These are phyloP conservation scores for Brachypodium distachyon DNA, from an alignment of 202 grass and related monocot genomes.

Conservation along the genomic window DNA sequence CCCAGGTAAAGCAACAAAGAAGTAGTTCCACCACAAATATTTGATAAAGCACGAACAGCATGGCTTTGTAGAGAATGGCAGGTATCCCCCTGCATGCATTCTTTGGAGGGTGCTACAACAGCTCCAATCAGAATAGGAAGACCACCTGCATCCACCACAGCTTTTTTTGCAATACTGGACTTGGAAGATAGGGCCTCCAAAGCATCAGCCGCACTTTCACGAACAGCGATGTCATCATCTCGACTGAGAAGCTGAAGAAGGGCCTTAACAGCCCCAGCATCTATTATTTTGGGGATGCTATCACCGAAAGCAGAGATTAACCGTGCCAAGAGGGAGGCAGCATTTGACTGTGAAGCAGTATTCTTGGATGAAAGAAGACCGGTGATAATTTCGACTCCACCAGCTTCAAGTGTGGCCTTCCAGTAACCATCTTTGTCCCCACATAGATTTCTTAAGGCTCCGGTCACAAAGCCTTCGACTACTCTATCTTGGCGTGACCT, in stretches of 20 bases:
- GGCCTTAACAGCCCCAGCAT: conserved; percentile 71
- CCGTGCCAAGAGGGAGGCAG: conserved; percentile 88
- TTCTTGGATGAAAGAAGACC: conserved; percentile 87
- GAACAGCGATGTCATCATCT: conserved; percentile 82
- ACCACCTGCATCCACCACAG: conserved; percentile 82
- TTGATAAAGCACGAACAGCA: conserved; percentile 72
- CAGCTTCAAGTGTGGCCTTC: conserved; percentile 90
- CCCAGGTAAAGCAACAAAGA: conserved; percentile 75
- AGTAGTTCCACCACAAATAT: conserved; percentile 82
- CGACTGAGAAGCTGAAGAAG: conserved; percentile 69
- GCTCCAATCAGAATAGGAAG: conserved; percentile 84
- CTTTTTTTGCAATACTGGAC: conserved; percentile 86
- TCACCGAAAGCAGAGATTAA: conserved; percentile 84
- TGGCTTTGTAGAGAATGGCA: conserved; percentile 77
- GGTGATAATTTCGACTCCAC: conserved; percentile 91
- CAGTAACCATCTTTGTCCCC: conserved; percentile 88
- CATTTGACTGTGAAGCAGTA: conserved; percentile 77
- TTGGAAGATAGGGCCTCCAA: conserved; percentile 84
- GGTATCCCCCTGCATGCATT: conserved; percentile 77
- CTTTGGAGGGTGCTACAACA: conserved; percentile 90
- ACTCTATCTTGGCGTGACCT: conserved; percentile 56
- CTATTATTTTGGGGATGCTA: conserved; percentile 78
- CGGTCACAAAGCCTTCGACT: conserved; percentile 89
- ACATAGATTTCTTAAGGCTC: conserved; percentile 88
- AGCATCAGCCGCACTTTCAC: conserved; percentile 95